Base-by-base conservation (phyloP, 495 filamentous ascomycete genomes). In the Trichoderma reesei region DNA sequence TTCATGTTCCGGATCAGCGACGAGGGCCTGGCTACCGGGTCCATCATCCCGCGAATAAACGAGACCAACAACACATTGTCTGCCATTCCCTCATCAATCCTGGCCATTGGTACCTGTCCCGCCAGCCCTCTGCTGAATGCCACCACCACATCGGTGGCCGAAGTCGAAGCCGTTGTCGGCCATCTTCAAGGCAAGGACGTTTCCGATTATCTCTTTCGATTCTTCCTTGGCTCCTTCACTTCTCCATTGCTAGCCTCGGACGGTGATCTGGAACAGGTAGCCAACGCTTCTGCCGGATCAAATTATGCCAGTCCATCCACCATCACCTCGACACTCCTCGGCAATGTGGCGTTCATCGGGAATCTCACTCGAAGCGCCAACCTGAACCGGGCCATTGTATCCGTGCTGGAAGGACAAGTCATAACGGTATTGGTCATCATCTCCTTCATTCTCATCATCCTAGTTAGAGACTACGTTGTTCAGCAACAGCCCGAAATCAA, bases 391-490 rank as follows among this genome's bases (percentile, higher is more conserved):
- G 81, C 88, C 62, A 76, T 97, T 46, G 88, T 98, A 61, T 86
- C 92, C 65, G 86, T 90, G 1, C 73, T 96, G 6, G 94, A 99
- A 77, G 94, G 94, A 41, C 92, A 94, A 69, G 81, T 98, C 44
- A 95, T 99, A 65, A 97, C 93, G 8, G 74, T 96, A 1, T 77
- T 93, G 14, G 90, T 98, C 39, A 92, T 99, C 7, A 80, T 92
- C 61, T 89, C 86, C 59, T 98, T 98, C 72, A 96, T 99, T 61
- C 76, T 99, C 39, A 86, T 99, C 46, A 97, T 99, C 67, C 76
- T 99, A 18, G 96, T 99, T 61, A 81, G 94, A 18, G 94, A 99
- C 75, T 99, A 96, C 85, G 94, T 99, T 44, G 91, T 98, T 6
- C 93, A 98, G 70, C 94, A 98, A 71, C 95, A 97, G 70, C 92